A percentile compares a stretch with the other conserved stretches of the same genome.
Conservation (phyloP, 1,139 yeast species). For the Trichomonascaceae sp. region DNA sequence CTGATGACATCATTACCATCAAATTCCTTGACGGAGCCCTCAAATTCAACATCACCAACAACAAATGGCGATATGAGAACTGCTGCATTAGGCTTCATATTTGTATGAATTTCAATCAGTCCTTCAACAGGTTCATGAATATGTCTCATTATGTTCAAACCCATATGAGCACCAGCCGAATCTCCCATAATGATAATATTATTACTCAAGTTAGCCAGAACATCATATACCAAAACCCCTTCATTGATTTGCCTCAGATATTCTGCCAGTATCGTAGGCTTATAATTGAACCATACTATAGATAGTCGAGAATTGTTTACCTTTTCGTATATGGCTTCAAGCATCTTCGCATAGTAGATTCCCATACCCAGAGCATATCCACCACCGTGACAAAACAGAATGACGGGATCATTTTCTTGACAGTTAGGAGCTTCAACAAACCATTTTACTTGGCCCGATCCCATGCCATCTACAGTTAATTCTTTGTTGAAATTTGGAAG, state of each 20-base stretch:
- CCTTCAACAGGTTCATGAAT: slow-evolving; percentile 25
- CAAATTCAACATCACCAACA: slow-evolving; percentile 17
- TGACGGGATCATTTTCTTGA: slow-evolving; percentile 23
- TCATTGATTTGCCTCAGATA: slow-evolving; percentile 41
- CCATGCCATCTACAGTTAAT: not conserved
- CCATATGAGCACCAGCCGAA: slow-evolving; percentile 43
- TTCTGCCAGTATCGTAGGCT: slow-evolving; percentile 31
- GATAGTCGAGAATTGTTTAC: slow-evolving; percentile 26
- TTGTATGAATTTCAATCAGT: slow-evolving; percentile 27
- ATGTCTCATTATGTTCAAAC: slow-evolving; percentile 33
- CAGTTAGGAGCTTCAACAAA: slow-evolving; percentile 23
- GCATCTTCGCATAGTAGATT: not conserved
- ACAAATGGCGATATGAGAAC: slow-evolving; percentile 43
- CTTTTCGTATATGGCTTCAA: slow-evolving; percentile 35
- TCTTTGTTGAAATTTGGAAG: not conserved
- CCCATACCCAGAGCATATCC: slow-evolving; percentile 28
- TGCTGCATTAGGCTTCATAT: slow-evolving; percentile 20
- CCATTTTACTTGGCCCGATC: slow-evolving; percentile 17
- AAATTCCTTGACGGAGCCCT: not conserved
- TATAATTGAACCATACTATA: slow-evolving; percentile 37
- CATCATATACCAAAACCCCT: slow-evolving; percentile 30
- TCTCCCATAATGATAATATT: slow-evolving; percentile 40
- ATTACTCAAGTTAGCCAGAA: slow-evolving; percentile 28
- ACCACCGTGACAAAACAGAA: slow-evolving; percentile 38
- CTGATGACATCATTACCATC: slow-evolving; percentile 2